A percentile compares a stretch with the other conserved stretches of the same genome.
Conservation (phyloP, 495 filamentous ascomycete genomes). For the Durotheca rogersii region DNA sequence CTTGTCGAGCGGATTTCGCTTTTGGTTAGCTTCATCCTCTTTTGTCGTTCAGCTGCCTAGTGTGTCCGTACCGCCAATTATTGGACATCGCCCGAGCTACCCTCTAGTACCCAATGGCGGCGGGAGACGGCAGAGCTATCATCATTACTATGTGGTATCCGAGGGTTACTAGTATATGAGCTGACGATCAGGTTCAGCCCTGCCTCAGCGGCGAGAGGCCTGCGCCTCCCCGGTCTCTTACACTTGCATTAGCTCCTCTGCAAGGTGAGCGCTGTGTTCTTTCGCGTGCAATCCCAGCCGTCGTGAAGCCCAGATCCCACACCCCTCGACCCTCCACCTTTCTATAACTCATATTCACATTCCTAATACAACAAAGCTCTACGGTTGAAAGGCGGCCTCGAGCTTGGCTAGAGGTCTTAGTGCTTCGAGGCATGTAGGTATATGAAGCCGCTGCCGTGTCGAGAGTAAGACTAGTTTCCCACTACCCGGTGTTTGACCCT, state of each 20-base stretch:
- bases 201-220: conserved; percentile 19
- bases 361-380: conserved; percentile 5
- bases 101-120: conserved; percentile 12
- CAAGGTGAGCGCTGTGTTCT: conserved; percentile 13
- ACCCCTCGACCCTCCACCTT: conserved; percentile 9
- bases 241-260: conserved; percentile 22
- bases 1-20: conserved; percentile 4
- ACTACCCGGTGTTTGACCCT: neutral
- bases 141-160: conserved; percentile 8
- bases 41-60: conserved; percentile 23
- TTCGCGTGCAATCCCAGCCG: conserved; percentile 7
- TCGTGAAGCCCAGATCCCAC: neutral
- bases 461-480: conserved; percentile 1
- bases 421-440: conserved; percentile 4
- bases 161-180: conserved; percentile 16
- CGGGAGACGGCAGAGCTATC: conserved; percentile 1
- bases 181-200: conserved; percentile 32
- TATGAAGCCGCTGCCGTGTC: conserved; percentile 19
- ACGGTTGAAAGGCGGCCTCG: neutral
- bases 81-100: conserved; percentile 20
- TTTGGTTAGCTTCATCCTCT: conserved; percentile 19
- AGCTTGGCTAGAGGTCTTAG: conserved; percentile 15
- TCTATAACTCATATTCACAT: conserved; percentile 15
- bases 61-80: conserved; percentile 7
- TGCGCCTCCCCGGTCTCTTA: conserved; percentile 14